These are phyloP conservation scores for Sicyos edulis DNA, from an alignment of 306 rosid genomes.

Conservation along the genomic window DNA sequence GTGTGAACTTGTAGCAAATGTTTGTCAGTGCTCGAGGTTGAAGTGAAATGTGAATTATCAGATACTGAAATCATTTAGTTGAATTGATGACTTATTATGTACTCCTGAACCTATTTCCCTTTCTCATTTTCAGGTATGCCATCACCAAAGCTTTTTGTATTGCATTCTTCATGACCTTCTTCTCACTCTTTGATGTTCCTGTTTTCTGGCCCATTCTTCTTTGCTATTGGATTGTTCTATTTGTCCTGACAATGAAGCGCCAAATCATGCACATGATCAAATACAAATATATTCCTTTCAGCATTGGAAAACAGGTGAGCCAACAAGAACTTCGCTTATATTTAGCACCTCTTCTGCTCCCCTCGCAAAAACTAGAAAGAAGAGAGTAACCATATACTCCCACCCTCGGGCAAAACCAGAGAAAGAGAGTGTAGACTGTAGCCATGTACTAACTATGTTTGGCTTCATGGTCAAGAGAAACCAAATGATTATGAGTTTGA, in stretches of 20 bases:
- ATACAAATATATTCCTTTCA: slow-evolving; percentile 59
- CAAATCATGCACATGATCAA: slow-evolving; percentile 65
- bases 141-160: too few relatives aligned
- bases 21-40: background rate
- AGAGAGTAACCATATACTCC: background rate
- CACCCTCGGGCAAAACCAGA: too few relatives aligned
- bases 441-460: too few relatives aligned
- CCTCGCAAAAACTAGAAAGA: background rate
- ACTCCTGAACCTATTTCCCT: background rate
- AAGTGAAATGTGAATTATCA: slow-evolving; percentile 12
- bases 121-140: slow-evolving; percentile 47
- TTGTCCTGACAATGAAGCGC: slow-evolving; percentile 81
- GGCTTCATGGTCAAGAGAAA: too few relatives aligned
- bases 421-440: too few relatives aligned
- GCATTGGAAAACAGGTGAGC: slow-evolving; percentile 54
- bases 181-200: slow-evolving; percentile 55
- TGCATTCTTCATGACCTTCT: slow-evolving; percentile 57
- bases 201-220: slow-evolving; percentile 71
- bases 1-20: background rate
- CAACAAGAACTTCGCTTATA: slow-evolving; percentile 11
- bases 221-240: slow-evolving; percentile 54
- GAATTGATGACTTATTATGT: background rate
- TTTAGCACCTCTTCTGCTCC: background rate
- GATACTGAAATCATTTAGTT: background rate
- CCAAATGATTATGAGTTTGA: too few relatives aligned